Evolutionary conservation across 306 rosid species (phyloP).

Genomic region (Sesbania bispinosa): DNA sequence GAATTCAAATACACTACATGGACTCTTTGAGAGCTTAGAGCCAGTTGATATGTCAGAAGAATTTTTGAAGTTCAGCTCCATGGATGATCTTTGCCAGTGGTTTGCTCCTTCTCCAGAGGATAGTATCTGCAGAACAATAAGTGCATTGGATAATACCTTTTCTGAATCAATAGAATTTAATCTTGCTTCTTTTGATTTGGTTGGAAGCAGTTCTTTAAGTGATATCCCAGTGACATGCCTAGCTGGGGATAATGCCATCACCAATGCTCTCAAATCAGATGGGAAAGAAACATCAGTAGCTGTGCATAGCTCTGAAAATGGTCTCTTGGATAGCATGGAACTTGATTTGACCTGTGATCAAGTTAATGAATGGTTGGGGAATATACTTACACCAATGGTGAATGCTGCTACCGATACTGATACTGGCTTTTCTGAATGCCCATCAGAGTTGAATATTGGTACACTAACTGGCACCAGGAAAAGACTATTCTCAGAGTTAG

Average conservation of each 20-base stretch:
- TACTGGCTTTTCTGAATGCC: constrained; percentile 36
- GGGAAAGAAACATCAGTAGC: constrained; percentile 28
- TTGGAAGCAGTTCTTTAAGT: constrained; percentile 23
- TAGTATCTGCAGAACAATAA: constrained; percentile 25
- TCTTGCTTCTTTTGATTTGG: constrained; percentile 33
- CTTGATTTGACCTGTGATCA: constrained; percentile 31
- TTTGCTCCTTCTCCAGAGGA: constrained; percentile 46
- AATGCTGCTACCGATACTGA: constrained; percentile 21
- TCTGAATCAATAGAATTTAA: constrained; percentile 39
- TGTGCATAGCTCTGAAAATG: constrained; percentile 29
- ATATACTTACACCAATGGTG: constrained; percentile 34
- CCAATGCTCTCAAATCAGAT: constrained; percentile 9
- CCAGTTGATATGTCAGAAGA: constrained; percentile 36
- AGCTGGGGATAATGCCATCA: constrained; percentile 29
- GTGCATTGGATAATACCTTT: constrained; percentile 33
- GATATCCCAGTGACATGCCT: constrained; percentile 24
- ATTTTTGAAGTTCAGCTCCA: constrained; percentile 33
- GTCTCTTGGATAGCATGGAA: constrained; percentile 37
- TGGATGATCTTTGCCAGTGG: constrained; percentile 70
- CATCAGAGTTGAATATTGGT: constrained; percentile 39
- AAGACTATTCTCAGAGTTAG: constrained; percentile 68
- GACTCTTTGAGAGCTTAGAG: constrained; percentile 34
- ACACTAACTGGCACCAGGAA: constrained; percentile 34
- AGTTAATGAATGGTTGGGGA: constrained; percentile 41
- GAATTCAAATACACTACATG: constrained; percentile 21